These are phyloP conservation scores for Schwanniomyces occidentalis DNA, from an alignment of 805 yeast genomes.

Conservation along the genomic window DNA sequence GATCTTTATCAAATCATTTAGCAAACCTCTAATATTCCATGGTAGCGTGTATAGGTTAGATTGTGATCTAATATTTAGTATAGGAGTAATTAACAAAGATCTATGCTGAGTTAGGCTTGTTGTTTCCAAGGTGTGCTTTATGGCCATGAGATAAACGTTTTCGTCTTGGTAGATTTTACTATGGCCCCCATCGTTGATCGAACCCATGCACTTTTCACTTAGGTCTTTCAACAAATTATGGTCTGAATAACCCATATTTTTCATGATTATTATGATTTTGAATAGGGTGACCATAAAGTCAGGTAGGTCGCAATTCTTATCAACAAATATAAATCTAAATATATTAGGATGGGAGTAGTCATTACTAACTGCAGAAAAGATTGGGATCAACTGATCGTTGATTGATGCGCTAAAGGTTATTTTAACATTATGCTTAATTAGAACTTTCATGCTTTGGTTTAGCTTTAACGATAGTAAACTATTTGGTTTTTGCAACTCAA, in stretches of 20 bases:
- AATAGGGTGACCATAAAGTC: constrained; percentile 28
- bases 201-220: constrained; percentile 29
- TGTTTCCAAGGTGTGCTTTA: constrained; percentile 37
- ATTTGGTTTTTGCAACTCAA: constrained; percentile 29
- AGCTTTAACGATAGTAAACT: constrained; percentile 18
- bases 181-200: constrained; percentile 23
- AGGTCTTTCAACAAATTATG: constrained; percentile 30
- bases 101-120: constrained; percentile 27
- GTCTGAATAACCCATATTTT: constrained; percentile 37
- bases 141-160: constrained; percentile 27
- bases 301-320: constrained; percentile 19
- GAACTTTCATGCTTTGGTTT: constrained; percentile 16
- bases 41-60: constrained; percentile 21
- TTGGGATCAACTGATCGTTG: constrained; percentile 39
- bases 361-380: constrained; percentile 30
- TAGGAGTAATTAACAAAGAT: constrained; percentile 8
- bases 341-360: constrained; percentile 38
- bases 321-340: constrained; percentile 26
- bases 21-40: constrained; percentile 39
- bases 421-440: constrained; percentile 30
- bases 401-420: constrained; percentile 34
- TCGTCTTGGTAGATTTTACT: constrained; percentile 23
- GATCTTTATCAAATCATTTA: constrained; percentile 33
- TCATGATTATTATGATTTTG: constrained; percentile 28
- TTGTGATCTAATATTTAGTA: not conserved